phyloP scores from a whole-genome alignment of 768 basidiomycete species.

The Leccinellum albellum region DNA sequence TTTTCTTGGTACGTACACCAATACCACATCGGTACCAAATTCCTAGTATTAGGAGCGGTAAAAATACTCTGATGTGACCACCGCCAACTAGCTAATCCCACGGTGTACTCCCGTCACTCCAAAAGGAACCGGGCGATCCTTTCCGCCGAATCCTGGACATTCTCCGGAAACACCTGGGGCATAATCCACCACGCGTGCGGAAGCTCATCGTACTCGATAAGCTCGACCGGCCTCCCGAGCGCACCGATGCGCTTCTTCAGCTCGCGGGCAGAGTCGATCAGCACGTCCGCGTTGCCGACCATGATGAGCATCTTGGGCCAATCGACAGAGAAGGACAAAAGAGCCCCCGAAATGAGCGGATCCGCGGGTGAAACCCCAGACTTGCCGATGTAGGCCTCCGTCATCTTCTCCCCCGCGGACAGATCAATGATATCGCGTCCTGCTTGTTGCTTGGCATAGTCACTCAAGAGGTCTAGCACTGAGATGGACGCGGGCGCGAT shows the following conservation, averaged over 20 bases:
- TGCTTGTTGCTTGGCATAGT: not conserved
- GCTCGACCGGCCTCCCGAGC: constrained; percentile 6
- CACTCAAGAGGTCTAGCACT: constrained; percentile 2
- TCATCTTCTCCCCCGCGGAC: not conserved
- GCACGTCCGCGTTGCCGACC: constrained; percentile 15
- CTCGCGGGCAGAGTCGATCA: constrained; percentile 12
- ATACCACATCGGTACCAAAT: too few relatives aligned
- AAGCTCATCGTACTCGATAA: constrained; percentile 22
- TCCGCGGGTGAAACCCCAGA: constrained; percentile 9
- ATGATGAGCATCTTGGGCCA: constrained; percentile 25
- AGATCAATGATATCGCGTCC: not conserved
- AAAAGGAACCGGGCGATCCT: constrained; percentile 10
- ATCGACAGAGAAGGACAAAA: constrained; percentile 10
- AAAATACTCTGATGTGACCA: too few relatives aligned
- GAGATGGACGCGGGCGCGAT: constrained; percentile 41
- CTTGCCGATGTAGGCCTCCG: constrained; percentile 9
- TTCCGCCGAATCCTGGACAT: constrained; percentile 7
- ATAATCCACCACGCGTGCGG: constrained; percentile 25
- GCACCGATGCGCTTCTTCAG: constrained; percentile 8
- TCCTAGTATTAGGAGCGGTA: too few relatives aligned
- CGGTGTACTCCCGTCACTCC: not conserved
- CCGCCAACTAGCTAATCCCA: too few relatives aligned
- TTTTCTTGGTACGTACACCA: too few relatives aligned
- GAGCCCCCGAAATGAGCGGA: constrained; percentile 17
- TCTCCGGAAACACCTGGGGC: constrained; percentile 11